These are phyloP conservation scores for Diaporthe velutina DNA, from an alignment of 2,329 filamentous ascomycete species.

Conservation along the genomic window DNA sequence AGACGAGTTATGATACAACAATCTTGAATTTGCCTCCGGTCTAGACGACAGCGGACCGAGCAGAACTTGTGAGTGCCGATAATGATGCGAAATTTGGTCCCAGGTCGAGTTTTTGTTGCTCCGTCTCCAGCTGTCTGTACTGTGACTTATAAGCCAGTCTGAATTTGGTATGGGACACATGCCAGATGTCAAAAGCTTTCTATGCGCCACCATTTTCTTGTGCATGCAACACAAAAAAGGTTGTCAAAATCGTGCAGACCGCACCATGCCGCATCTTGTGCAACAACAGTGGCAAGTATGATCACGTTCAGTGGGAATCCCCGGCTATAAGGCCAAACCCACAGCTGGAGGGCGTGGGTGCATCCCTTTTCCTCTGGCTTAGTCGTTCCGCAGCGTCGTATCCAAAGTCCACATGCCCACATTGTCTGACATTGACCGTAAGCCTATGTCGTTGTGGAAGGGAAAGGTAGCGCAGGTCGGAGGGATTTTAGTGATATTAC, in stretches of 20 bases:
- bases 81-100: no score
- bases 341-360: no score
- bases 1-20: not conserved
- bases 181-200: no score
- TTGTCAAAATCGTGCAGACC: not conserved
- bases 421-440: not conserved
- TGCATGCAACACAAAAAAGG: not conserved
- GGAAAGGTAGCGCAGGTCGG: not conserved
- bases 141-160: not conserved
- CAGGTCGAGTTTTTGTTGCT: not conserved
- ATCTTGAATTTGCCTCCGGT: not conserved
- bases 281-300: not conserved
- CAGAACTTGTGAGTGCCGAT: not conserved
- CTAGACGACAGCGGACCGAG: not conserved
- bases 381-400: constrained; percentile 19
- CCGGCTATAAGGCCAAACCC: no score
- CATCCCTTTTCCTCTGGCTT: no score
- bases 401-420: not conserved
- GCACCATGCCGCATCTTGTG: constrained; percentile 21
- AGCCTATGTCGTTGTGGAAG: not conserved
- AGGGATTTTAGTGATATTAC: not conserved
- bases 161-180: no score
- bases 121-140: not conserved
- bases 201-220: not conserved
- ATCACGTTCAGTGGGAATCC: no score